These are phyloP conservation scores for Solanum appendiculatum DNA, from an alignment of 257 asterid genomes.

Conservation along the genomic window DNA sequence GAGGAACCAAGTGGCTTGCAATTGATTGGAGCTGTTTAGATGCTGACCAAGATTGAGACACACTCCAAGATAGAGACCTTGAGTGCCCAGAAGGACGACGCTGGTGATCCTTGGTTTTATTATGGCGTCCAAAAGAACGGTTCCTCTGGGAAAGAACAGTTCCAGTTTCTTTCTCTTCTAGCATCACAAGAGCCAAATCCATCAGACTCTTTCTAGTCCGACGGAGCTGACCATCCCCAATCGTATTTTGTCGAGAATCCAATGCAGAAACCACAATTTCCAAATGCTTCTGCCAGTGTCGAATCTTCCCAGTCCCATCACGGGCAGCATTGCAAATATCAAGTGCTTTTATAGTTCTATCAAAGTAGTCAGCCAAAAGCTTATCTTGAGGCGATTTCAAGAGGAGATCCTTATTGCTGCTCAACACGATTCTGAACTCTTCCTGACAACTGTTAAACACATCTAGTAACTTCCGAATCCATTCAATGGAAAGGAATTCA, in stretches of 20 bases:
- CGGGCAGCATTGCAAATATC: conserved; percentile 85
- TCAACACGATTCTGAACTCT: conserved; percentile 36
- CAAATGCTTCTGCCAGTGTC: conserved; percentile 69
- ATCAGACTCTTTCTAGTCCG: conserved; percentile 73
- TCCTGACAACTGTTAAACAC: conserved; percentile 54
- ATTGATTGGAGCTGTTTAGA: conserved; percentile 82
- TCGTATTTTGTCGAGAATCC: conserved; percentile 26
- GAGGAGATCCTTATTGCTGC: conserved; percentile 31
- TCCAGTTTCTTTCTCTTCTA: conserved; percentile 65
- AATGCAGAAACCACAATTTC: conserved; percentile 64
- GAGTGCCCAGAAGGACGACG: conserved; percentile 53
- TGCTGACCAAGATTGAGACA: conserved; percentile 84
- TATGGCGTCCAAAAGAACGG: conserved; percentile 61
- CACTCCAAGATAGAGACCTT: conserved; percentile 93
- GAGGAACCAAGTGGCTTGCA: conserved; percentile 54
- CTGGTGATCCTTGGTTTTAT: conserved; percentile 51
- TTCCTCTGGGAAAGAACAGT: conserved; percentile 53
- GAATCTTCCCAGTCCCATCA: conserved; percentile 71
- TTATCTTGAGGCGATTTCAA: conserved; percentile 45
- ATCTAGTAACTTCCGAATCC: conserved; percentile 68
- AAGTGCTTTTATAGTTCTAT: conserved; percentile 69
- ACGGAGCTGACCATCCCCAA: conserved; percentile 66
- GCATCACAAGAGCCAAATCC: conserved; percentile 74
- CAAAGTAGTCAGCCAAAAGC: conserved; percentile 57
- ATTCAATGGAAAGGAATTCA: conserved; percentile 71